Conservation (phyloP, 768 basidiomycete genomes). For the Kwoniella bestiolae region DNA sequence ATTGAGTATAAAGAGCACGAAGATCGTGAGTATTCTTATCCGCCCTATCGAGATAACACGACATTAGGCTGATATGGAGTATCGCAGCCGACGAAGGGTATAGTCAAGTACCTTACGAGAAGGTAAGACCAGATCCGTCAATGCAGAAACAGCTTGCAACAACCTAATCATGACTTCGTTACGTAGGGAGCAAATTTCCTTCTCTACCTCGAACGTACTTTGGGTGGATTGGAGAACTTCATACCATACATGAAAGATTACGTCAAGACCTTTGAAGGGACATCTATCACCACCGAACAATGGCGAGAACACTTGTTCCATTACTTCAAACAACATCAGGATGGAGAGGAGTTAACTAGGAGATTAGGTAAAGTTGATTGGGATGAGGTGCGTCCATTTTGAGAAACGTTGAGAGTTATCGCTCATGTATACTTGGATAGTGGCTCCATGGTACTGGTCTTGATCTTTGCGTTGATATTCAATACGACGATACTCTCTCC, state of each 20-base stretch:
- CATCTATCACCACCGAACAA: conserved; percentile 78
- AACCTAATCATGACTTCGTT: too few relatives aligned
- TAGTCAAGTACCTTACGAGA: conserved; percentile 70
- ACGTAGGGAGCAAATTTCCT: conserved; percentile 83
- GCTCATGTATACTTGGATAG: conserved; percentile 6
- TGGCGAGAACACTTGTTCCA: conserved; percentile 80
- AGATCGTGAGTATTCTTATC: conserved; percentile 41
- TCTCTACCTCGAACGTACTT: conserved; percentile 73
- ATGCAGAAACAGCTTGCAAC: too few relatives aligned
- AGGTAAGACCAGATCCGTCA: conserved; percentile 21
- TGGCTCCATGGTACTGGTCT: conserved; percentile 84
- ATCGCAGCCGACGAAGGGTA: conserved; percentile 74
- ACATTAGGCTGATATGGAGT: conserved; percentile 10
- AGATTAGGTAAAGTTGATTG: conserved; percentile 71
- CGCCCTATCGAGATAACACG: conserved; percentile 15
- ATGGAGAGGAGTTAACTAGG: conserved; percentile 67
- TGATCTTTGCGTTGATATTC: conserved; percentile 72
- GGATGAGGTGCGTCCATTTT: conserved; percentile 63
- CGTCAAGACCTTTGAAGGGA: conserved; percentile 74
- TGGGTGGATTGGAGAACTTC: conserved; percentile 83
- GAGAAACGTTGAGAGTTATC: too few relatives aligned
- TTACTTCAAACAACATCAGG: conserved; percentile 67
- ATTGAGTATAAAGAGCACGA: conserved; percentile 70
- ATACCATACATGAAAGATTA: conserved; percentile 83
- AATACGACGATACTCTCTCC: conserved; percentile 76